Conservation (phyloP, 805 yeast genomes). For the Sugiyamaella marilandica region DNA sequence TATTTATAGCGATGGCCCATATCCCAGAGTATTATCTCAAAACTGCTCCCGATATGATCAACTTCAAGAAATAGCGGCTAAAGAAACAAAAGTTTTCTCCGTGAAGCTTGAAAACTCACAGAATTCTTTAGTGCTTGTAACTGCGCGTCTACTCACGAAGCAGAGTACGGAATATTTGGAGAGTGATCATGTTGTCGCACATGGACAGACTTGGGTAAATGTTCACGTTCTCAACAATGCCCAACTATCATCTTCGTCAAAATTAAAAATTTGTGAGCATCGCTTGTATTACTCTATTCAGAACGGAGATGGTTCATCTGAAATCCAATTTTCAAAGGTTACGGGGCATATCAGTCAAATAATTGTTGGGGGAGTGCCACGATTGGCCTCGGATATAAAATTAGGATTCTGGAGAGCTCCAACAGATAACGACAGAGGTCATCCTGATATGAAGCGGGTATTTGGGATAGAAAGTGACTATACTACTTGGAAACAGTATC, state of each 20-base stretch:
- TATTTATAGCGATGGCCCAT: no score
- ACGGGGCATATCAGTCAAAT: slow-evolving; percentile 13
- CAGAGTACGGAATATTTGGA: no score
- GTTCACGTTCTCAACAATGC: no score
- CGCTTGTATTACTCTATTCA: not conserved
- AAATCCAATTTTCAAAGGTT: not conserved
- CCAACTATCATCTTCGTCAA: no score
- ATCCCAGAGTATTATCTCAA: no score
- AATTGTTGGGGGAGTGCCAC: slow-evolving; percentile 7
- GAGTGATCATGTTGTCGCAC: no score
- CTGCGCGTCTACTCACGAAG: not conserved
- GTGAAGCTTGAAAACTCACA: not conserved
- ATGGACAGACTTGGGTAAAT: no score
- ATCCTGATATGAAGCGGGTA: slow-evolving; percentile 19
- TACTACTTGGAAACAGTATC: slow-evolving; percentile 29
- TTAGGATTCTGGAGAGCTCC: slow-evolving; percentile 32
- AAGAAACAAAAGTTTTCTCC: not conserved
- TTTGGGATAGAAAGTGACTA: not conserved
- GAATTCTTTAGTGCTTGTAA: slow-evolving; percentile 7
- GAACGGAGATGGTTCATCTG: not conserved
- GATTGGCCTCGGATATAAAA: not conserved
- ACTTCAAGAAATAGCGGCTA: not conserved
- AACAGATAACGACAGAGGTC: slow-evolving; percentile 30
- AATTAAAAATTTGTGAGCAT: no score
- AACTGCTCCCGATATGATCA: no score